A percentile compares a stretch with the other conserved stretches of the same genome.
Evolutionary conservation across 768 basidiomycete genomes (phyloP).

Genomic region (Mrakia hoshinonis): DNA sequence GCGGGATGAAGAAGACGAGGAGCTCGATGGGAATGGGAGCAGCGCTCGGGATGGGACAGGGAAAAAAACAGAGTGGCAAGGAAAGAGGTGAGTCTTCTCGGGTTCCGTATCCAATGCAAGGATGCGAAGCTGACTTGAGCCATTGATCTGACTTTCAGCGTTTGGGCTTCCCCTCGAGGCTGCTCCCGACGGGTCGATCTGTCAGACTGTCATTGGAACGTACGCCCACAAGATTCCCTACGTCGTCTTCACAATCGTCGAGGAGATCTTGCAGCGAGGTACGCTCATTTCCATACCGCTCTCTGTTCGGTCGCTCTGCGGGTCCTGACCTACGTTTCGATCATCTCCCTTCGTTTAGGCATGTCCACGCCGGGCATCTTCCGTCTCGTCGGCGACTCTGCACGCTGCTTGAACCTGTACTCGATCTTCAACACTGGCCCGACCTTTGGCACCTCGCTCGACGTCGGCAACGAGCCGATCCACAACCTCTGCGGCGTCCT

Average conservation of each 20-base stretch:
- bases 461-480: slow-evolving; percentile 32
- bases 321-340: too few species aligned
- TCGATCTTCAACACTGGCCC: slow-evolving; percentile 35
- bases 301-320: neutral
- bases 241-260: slow-evolving; percentile 35
- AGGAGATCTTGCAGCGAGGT: slow-evolving; percentile 38
- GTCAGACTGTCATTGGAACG: slow-evolving; percentile 35
- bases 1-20: neutral
- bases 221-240: slow-evolving; percentile 36
- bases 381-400: slow-evolving; percentile 35
- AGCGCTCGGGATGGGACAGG: neutral
- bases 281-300: neutral
- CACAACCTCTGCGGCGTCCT: slow-evolving; percentile 36
- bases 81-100: neutral
- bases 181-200: slow-evolving; percentile 33
- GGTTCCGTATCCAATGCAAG: neutral
- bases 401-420: slow-evolving; percentile 33
- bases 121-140: neutral
- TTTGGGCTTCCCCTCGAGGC: slow-evolving; percentile 35
- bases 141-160: slow-evolving; percentile 24
- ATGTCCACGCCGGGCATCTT: slow-evolving; percentile 37
- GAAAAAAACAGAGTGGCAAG: neutral
- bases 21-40: too few species aligned
- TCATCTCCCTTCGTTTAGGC: slow-evolving; percentile 25
- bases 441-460: slow-evolving; percentile 34